phyloP scores from a whole-genome alignment of 805 yeast genomes.

The Starmerella powellii region DNA sequence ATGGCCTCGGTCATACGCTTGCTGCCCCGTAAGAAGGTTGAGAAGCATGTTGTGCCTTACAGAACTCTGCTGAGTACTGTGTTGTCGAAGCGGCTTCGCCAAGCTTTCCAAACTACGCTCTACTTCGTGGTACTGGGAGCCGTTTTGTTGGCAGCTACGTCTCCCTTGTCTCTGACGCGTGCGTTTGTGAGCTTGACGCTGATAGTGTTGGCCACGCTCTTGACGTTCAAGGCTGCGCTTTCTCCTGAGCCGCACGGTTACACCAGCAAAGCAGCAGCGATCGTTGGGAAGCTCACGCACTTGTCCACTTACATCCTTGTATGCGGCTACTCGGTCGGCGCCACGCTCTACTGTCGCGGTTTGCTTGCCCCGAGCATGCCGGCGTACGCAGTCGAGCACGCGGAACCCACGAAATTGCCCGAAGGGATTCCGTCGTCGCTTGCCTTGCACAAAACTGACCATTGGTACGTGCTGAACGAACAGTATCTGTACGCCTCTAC shows the following conservation, averaged over 20 bases:
- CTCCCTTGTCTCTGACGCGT: not conserved
- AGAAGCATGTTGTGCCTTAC: conserved; percentile 14
- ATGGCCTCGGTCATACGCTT: conserved; percentile 21
- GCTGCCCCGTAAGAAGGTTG: conserved; percentile 17
- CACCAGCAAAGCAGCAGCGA: too few relatives aligned
- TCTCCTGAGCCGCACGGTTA: too few relatives aligned
- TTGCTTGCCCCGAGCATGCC: not conserved
- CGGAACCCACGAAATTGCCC: conserved; percentile 5
- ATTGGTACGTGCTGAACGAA: conserved; percentile 13
- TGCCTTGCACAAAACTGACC: conserved; percentile 12
- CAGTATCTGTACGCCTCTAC: conserved; percentile 4
- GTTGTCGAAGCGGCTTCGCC: conserved; percentile 9
- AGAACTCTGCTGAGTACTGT: conserved; percentile 9
- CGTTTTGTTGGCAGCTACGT: not conserved
- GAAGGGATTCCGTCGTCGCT: conserved; percentile 14
- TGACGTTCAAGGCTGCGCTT: too few relatives aligned
- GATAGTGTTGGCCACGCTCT: too few relatives aligned
- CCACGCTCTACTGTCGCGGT: not conserved
- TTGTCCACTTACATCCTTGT: not conserved
- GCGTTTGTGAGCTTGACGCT: not conserved
- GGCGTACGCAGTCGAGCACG: conserved; percentile 1
- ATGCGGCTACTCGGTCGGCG: not conserved
- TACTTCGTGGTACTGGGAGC: not conserved
- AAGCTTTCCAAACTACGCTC: not conserved
- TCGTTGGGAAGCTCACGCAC: not conserved